Evolutionary conservation across 129 eudicot genomes (phyloP), one percentile per base, ranked within the genome.

Genomic region (Dittrichia graveolens): DNA sequence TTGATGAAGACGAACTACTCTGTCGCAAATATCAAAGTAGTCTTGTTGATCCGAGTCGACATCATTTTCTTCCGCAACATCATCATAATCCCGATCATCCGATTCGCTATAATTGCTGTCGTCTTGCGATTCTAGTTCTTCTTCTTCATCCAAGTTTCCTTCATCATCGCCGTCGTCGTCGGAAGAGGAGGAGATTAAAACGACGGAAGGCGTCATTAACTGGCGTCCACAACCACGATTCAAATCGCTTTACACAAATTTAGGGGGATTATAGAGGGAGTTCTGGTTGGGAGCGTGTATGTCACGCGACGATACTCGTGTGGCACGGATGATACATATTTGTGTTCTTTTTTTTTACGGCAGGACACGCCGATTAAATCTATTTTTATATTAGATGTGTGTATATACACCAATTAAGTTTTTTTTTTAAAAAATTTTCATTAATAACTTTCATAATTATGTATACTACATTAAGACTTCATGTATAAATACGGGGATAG

Each of bases 161-260:
- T 69, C 52, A 63, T 10, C 44, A 6, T 72, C 60, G 40, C 56
- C 80, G 0, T 73, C 79, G 37, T 77, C 77, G 16, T 73, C 84
- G 40, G 88, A 70, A 41, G 69, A 41, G 13, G 47, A 24, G 14
- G 61, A 82, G 49, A 84, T 83, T 10, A 72, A 78, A 73, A 85
- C 39, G 75, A 78, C 47, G 64, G 71, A 54, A 57, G 81, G 79
- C 45, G 82, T 87, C 75, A 69, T 24, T 80, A 75, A 31, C 82
- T 59, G 78, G 72, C 78, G 57, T 44, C 35, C 46, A 38, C 81
- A 19, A 80, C 49, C 37, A 64, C 53, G 43, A 42, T 64, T 13
- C 86, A 56, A n/a, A 68, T 16, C 76, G 76, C 31, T 44, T 3
- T 48, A 14, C 78, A 47, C 75, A 15, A 58, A 45, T 67, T 57